Conservation (phyloP, 2,329 filamentous ascomycete genomes). For the Cercospora zeina region DNA sequence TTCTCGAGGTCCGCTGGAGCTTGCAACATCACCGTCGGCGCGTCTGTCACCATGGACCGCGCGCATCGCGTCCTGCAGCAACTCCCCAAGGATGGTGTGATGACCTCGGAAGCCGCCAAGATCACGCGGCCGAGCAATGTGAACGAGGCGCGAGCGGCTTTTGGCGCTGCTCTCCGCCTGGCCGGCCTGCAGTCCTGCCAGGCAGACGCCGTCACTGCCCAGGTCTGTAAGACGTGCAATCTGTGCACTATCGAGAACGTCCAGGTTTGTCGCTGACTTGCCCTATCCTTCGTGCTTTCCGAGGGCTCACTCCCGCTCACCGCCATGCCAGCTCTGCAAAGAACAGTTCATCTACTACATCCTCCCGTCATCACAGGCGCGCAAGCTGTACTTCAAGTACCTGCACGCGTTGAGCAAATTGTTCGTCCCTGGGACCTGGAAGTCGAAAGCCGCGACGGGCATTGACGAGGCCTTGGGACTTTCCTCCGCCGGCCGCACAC, state of each 20-base stretch:
- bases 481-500: neutral
- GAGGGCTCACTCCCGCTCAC: slow-evolving; percentile 26
- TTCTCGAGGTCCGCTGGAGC: neutral
- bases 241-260: slow-evolving; percentile 29
- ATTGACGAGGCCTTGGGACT: slow-evolving; percentile 14
- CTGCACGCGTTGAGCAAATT: slow-evolving; percentile 24
- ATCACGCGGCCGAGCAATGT: neutral
- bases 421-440: slow-evolving; percentile 8
- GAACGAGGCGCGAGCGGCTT: neutral
- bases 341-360: slow-evolving; percentile 26
- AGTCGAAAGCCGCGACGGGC: neutral
- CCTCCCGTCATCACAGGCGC: slow-evolving; percentile 19
- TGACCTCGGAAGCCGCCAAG: neutral
- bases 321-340: slow-evolving; percentile 28
- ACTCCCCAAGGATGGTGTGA: neutral
- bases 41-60: neutral
- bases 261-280: slow-evolving; percentile 30
- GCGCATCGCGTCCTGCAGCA: slow-evolving; percentile 1
- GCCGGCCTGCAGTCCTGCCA: neutral
- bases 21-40: neutral
- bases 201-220: slow-evolving; percentile 8
- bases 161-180: neutral
- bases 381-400: slow-evolving; percentile 25
- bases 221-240: slow-evolving; percentile 28
- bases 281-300: neutral